phyloP scores from a whole-genome alignment of 495 filamentous ascomycete species.

The Physcia stellaris region DNA sequence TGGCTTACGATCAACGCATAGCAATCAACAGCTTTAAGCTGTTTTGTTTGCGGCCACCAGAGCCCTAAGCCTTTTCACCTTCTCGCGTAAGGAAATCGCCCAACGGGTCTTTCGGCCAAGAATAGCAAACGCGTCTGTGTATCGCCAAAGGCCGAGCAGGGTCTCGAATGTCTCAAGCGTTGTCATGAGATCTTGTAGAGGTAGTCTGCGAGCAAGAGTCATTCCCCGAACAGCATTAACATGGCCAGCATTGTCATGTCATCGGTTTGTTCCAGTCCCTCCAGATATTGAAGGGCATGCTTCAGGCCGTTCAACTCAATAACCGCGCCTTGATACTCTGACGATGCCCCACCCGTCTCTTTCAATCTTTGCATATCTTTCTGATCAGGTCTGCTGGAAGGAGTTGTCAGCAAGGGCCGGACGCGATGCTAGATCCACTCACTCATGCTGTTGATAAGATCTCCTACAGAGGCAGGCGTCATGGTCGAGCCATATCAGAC shows the following conservation, averaged over 20 bases:
- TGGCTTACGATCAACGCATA: slow-evolving; percentile 12
- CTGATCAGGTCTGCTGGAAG: slow-evolving; percentile 12
- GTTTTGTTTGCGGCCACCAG: slow-evolving; percentile 16
- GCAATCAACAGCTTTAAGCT: slow-evolving; percentile 17
- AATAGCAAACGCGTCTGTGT: slow-evolving; percentile 1
- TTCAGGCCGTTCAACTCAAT: slow-evolving; percentile 19
- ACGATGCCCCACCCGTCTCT: slow-evolving; percentile 16
- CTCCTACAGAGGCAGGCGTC: slow-evolving; percentile 20
- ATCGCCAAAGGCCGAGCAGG: slow-evolving; percentile 5
- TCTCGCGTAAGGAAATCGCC: slow-evolving; percentile 16
- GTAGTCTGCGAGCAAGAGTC: slow-evolving; percentile 16
- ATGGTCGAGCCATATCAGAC: slow-evolving; percentile 4
- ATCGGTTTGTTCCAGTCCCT: slow-evolving; percentile 14
- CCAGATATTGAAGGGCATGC: slow-evolving; percentile 14
- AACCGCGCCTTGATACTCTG: slow-evolving; percentile 18
- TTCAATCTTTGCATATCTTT: slow-evolving; percentile 16
- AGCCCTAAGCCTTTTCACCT: slow-evolving; percentile 18
- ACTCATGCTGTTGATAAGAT: slow-evolving; percentile 19
- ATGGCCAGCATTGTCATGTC: slow-evolving; percentile 16
- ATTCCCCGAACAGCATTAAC: slow-evolving; percentile 21
- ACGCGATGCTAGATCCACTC: background rate
- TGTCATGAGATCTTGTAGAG: slow-evolving; percentile 16
- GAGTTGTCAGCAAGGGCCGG: too few species aligned
- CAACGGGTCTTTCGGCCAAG: slow-evolving; percentile 15
- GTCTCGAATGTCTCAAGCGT: slow-evolving; percentile 18